Percentiles rank a stretch among this genome's conserved stretches.
phyloP scores from a whole-genome alignment of 2,329 filamentous ascomycete genomes.

The Aspergillus quadricinctus region DNA sequence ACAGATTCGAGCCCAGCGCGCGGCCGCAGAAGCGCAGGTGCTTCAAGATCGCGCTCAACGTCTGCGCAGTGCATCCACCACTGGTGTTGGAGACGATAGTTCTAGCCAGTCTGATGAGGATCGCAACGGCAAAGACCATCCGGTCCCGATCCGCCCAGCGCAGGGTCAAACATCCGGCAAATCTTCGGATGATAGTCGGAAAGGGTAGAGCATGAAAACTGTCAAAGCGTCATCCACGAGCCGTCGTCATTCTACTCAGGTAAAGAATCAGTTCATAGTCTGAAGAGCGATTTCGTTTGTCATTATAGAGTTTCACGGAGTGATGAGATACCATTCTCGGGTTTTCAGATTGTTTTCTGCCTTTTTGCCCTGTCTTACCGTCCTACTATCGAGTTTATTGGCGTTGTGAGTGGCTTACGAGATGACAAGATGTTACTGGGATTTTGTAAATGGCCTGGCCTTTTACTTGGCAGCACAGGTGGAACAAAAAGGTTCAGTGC shows the following conservation, averaged over 20 bases:
- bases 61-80: conserved; percentile 38
- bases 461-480: background rate
- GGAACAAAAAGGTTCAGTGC: background rate
- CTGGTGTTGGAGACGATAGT: conserved; percentile 41
- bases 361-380: conserved; percentile 9
- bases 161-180: conserved; percentile 42
- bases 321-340: conserved; percentile 9
- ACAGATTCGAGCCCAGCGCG: conserved; percentile 73
- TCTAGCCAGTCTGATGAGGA: conserved; percentile 49
- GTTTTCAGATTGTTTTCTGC: conserved; percentile 7
- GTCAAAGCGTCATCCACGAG: conserved; percentile 27
- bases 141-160: conserved; percentile 12
- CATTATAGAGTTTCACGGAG: conserved; percentile 7
- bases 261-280: conserved; percentile 20
- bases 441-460: conserved; percentile 18
- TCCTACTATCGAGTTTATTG: conserved; percentile 16
- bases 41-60: conserved; percentile 42
- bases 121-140: conserved; percentile 21
- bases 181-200: conserved; percentile 43
- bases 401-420: conserved; percentile 28
- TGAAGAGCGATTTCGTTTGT: conserved; percentile 3
- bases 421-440: conserved; percentile 21
- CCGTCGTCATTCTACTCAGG: conserved; percentile 9
- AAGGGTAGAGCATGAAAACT: conserved; percentile 1
- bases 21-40: conserved; percentile 56